Evolutionary conservation across 176 grass and related monocot genomes (phyloP).

Genomic region (Oryza meridionalis): DNA sequence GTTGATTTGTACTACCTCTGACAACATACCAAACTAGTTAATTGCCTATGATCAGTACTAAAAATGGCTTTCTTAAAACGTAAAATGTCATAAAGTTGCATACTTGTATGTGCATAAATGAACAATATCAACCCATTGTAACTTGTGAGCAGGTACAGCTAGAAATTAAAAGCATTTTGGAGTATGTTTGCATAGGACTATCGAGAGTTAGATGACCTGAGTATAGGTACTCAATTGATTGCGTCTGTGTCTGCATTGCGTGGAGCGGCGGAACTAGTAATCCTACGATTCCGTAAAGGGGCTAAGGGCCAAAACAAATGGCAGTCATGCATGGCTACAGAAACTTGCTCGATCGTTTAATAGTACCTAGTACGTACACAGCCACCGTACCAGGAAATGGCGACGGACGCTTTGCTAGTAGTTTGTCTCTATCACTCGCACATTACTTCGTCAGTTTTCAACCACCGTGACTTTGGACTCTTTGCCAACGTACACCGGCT

Average conservation of each 20-base stretch:
- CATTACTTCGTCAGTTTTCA: neutral
- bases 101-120: neutral
- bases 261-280: constrained; percentile 35
- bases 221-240: constrained; percentile 7
- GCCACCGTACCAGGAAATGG: constrained; percentile 8
- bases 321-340: neutral
- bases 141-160: neutral
- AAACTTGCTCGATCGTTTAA: too few species aligned
- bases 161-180: neutral
- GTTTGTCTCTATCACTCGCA: constrained; percentile 7
- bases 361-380: neutral
- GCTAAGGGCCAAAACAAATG: constrained; percentile 5
- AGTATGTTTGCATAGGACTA: neutral
- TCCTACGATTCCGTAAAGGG: neutral
- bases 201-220: neutral
- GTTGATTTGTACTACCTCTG: neutral
- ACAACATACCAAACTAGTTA: neutral
- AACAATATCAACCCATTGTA: neutral
- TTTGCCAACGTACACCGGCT: constrained; percentile 2
- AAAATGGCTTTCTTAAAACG: neutral
- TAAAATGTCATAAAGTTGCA: neutral
- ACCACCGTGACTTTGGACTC: constrained; percentile 1
- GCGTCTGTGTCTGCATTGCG: constrained; percentile 34
- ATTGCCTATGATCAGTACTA: neutral
- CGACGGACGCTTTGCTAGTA: neutral